Percentiles rank a stretch among this genome's conserved stretches.
Evolutionary conservation across 2,329 filamentous ascomycete genomes (phyloP).

Genomic region (Thelonectria olida): DNA sequence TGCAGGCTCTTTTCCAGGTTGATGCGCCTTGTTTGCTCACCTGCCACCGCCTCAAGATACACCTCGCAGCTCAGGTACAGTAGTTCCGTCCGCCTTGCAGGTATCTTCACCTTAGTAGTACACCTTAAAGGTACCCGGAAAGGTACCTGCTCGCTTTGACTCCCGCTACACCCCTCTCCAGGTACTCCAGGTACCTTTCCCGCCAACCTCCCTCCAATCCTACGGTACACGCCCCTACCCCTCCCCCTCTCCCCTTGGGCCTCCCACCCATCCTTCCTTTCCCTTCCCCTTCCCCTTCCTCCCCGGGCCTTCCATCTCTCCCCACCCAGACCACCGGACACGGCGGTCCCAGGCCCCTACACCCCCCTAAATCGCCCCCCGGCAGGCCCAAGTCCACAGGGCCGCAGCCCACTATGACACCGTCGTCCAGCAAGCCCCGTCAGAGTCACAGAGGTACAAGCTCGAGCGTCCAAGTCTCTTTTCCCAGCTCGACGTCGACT

Average conservation of each 20-base stretch:
- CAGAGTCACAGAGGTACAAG: constrained; percentile 32
- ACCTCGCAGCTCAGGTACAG: constrained; percentile 1
- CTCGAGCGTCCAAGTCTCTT: constrained; percentile 16
- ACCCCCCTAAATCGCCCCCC: constrained; percentile 34
- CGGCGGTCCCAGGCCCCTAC: constrained; percentile 32
- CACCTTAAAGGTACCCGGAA: constrained; percentile 7
- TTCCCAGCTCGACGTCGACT: constrained; percentile 37
- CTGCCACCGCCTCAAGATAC: constrained; percentile 14
- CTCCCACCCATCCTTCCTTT: constrained; percentile 15
- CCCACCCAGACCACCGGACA: constrained; percentile 37
- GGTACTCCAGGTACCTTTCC: constrained; percentile 10
- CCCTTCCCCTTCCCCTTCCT: constrained; percentile 25
- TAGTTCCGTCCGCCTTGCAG: too few relatives aligned
- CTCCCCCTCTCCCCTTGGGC: constrained; percentile 13
- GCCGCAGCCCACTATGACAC: constrained; percentile 44
- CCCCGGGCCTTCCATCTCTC: constrained; percentile 23
- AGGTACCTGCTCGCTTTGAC: constrained; percentile 7
- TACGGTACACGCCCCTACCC: constrained; percentile 16
- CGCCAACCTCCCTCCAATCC: constrained; percentile 10
- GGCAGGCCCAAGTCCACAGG: constrained; percentile 33
- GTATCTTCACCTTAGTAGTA: constrained; percentile 8
- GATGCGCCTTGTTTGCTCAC: constrained; percentile 11
- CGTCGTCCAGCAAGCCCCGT: constrained; percentile 39
- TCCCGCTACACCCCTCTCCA: neutral
- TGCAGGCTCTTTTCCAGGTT: constrained; percentile 6